Conservation (phyloP, 2,329 filamentous ascomycete species). For the Cercospora sesami region DNA sequence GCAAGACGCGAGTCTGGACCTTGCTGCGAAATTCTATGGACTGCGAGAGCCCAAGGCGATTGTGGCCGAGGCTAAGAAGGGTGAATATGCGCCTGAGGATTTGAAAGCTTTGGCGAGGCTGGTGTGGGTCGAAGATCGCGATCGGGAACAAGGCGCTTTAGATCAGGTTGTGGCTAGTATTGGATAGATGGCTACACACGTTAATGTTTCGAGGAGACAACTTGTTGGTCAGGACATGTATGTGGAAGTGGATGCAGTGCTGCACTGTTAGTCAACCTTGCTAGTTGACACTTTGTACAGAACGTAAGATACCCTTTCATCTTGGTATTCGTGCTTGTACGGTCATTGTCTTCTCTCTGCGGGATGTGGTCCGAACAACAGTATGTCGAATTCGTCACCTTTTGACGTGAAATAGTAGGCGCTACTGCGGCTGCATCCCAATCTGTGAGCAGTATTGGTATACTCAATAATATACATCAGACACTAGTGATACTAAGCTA, state of each 20-base stretch:
- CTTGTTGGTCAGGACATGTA: background rate
- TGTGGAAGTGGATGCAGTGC: background rate
- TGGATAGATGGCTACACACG: slow-evolving; percentile 12
- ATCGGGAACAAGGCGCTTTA: slow-evolving; percentile 24
- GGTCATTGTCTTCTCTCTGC: too few species aligned
- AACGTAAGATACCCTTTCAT: background rate
- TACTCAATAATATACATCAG: background rate
- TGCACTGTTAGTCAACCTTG: background rate
- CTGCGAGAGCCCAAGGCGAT: slow-evolving; percentile 58
- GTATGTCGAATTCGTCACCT: too few species aligned
- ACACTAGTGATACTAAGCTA: background rate
- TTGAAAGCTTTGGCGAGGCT: slow-evolving; percentile 47
- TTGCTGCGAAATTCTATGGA: slow-evolving; percentile 67
- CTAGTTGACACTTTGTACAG: background rate
- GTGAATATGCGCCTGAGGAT: slow-evolving; percentile 42
- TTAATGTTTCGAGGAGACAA: background rate
- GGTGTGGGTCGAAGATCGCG: slow-evolving; percentile 30
- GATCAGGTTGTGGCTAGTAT: slow-evolving; percentile 29
- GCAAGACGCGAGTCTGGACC: slow-evolving; percentile 62
- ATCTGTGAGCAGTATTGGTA: background rate
- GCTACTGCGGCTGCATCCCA: background rate
- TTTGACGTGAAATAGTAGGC: too few species aligned
- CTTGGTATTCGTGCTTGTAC: background rate
- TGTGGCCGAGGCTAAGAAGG: slow-evolving; percentile 32
- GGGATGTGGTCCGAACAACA: too few species aligned